Base-by-base conservation (phyloP, 495 filamentous ascomycete genomes). In the Penicillium riverlandense region DNA sequence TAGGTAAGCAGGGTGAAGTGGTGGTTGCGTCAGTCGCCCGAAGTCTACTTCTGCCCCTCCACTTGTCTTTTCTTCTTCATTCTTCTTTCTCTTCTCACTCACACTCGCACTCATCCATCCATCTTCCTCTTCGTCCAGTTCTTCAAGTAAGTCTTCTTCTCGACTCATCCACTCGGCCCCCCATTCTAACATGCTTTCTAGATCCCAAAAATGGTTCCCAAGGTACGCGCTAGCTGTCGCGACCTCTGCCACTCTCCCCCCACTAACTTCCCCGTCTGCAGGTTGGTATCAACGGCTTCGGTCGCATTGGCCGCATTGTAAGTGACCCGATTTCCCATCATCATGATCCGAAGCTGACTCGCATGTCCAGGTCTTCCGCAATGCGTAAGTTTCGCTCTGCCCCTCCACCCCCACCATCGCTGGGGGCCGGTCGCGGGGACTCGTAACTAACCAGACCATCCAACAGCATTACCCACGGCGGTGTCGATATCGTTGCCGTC, bases 201-300 rank as follows among this genome's bases (percentile, higher is more conserved):
- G 44, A 41, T 40, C 36, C 40, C 47, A 54, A 71, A 58, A 53
- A 72, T 72, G 69, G 67, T 65, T 43, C 59, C 67, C 51, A 62
- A 70, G 67, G 65, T 67, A 63, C 41, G 49, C 34, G 11, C 41
- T 41, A 22, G 22, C 29, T 6, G n/a, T 15, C 9, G 43, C 37
- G 41, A 47, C 28, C 35, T 27, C 36, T 11, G 31, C 37, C 7
- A 6, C 15, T 16, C 5, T 30, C 29, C 11, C 27, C 27, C 13
- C 29, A 10, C 11, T 40, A 52, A 46, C 50, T 50, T 49, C 61
- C 76, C 61, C 4, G 22, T 6, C 22, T 6, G 4, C 74, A 91
- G 82, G 88, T 94, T 59, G 90, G 90, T 59, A 96, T 95, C 81
- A 98, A 96, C 82, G 92, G 92, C 69, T 98, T 98, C 77, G 92